Conservation (phyloP, 805 yeast species). For the Kuraishia capsulata region DNA sequence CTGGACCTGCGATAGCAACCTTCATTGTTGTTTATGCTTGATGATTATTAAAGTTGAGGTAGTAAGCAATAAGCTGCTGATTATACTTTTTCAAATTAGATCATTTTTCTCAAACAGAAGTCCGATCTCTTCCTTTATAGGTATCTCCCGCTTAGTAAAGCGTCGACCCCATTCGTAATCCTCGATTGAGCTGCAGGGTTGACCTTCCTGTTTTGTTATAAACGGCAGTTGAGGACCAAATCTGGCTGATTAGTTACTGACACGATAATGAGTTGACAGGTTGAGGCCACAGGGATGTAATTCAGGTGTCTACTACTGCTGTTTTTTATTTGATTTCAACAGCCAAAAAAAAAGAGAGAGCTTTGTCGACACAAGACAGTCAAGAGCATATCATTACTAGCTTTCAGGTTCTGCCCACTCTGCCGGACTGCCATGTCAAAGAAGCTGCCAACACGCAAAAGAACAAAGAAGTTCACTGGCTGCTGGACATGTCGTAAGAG, state of each 20-base stretch:
- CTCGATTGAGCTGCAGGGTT: background rate
- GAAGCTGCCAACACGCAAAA: background rate
- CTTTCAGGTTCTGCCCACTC: too few species aligned
- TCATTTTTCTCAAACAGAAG: background rate
- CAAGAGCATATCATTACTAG: too few species aligned
- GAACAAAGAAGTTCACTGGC: background rate
- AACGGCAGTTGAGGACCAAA: background rate
- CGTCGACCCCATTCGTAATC: background rate
- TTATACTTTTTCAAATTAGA: background rate
- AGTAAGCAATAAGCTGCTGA: too few species aligned
- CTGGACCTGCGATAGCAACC: slow-evolving; percentile 2
- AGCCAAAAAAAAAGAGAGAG: too few species aligned
- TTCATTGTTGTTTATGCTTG: background rate
- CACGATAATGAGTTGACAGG: background rate
- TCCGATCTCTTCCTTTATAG: background rate
- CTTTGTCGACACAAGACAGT: too few species aligned
- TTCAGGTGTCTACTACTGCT: too few species aligned
- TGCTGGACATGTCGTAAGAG: background rate
- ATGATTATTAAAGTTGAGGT: too few species aligned
- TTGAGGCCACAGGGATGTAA: too few species aligned
- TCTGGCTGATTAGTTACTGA: background rate
- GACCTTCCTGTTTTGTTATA: background rate
- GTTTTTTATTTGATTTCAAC: too few species aligned
- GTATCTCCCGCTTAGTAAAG: background rate
- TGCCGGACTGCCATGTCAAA: background rate